phyloP scores from a whole-genome alignment of 805 yeast species.

The Candida cerambycidarum region DNA sequence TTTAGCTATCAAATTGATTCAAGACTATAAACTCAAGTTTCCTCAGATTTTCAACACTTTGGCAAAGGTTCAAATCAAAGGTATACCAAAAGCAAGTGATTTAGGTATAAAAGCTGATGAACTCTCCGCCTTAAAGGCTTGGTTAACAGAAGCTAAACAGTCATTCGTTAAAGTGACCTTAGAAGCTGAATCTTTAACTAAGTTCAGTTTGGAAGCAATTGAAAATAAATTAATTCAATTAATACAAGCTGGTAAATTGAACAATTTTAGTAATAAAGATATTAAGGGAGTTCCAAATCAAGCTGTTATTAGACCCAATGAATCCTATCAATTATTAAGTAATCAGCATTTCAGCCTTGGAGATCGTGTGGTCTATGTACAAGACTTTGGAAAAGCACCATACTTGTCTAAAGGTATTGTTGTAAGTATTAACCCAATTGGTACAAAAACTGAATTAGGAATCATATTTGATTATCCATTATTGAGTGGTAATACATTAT shows the following conservation, averaged over 20 bases:
- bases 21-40: constrained; percentile 60
- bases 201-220: constrained; percentile 60
- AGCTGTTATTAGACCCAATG: constrained; percentile 76
- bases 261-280: constrained; percentile 48
- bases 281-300: constrained; percentile 80
- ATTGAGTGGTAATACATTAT: constrained; percentile 78
- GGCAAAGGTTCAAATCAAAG: constrained; percentile 20
- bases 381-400: constrained; percentile 88
- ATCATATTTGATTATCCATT: constrained; percentile 83
- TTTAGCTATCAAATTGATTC: constrained; percentile 64
- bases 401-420: constrained; percentile 88
- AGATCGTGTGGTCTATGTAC: constrained; percentile 83
- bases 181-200: constrained; percentile 76
- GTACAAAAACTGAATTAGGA: constrained; percentile 65
- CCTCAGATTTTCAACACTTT: constrained; percentile 55
- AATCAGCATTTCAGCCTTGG: constrained; percentile 81
- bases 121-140: constrained; percentile 45
- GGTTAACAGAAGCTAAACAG: constrained; percentile 49
- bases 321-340: constrained; percentile 68
- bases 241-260: constrained; percentile 42
- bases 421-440: constrained; percentile 58
- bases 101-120: constrained; percentile 40
- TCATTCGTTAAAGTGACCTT: constrained; percentile 63
- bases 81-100: constrained; percentile 39
- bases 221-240: constrained; percentile 57